These are phyloP conservation scores for Camillea tinctor DNA, from an alignment of 2,329 filamentous ascomycete genomes.

Conservation along the genomic window DNA sequence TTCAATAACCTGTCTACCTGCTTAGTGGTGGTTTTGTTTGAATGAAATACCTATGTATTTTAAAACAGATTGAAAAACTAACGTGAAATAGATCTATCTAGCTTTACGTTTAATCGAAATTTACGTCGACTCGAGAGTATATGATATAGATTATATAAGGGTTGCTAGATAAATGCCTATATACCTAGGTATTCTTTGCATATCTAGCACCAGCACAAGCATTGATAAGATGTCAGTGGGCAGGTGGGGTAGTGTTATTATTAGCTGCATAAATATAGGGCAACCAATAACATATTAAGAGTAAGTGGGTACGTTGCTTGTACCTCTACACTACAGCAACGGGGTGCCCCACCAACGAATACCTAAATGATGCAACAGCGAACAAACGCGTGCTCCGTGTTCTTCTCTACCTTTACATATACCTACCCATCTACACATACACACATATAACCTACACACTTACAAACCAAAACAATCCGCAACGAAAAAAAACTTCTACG, in stretches of 20 bases:
- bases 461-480: background rate
- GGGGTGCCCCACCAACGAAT: slow-evolving; percentile 21
- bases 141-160: too few species aligned
- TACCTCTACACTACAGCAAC: background rate
- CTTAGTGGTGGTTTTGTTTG: too few species aligned
- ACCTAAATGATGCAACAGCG: slow-evolving; percentile 9
- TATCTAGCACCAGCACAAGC: too few species aligned
- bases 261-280: background rate
- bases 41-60: too few species aligned
- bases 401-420: background rate
- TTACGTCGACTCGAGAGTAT: too few species aligned
- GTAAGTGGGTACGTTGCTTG: background rate
- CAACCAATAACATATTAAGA: background rate
- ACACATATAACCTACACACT: background rate
- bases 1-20: too few species aligned
- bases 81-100: too few species aligned
- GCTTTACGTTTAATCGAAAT: too few species aligned
- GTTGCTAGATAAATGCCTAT: too few species aligned
- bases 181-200: too few species aligned
- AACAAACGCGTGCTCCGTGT: slow-evolving; percentile 14
- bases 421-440: background rate
- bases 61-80: too few species aligned
- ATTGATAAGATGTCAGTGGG: too few species aligned
- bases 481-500: background rate
- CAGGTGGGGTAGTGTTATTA: background rate